phyloP scores from a whole-genome alignment of 495 filamentous ascomycete species.

The Chaetomium tenue region DNA sequence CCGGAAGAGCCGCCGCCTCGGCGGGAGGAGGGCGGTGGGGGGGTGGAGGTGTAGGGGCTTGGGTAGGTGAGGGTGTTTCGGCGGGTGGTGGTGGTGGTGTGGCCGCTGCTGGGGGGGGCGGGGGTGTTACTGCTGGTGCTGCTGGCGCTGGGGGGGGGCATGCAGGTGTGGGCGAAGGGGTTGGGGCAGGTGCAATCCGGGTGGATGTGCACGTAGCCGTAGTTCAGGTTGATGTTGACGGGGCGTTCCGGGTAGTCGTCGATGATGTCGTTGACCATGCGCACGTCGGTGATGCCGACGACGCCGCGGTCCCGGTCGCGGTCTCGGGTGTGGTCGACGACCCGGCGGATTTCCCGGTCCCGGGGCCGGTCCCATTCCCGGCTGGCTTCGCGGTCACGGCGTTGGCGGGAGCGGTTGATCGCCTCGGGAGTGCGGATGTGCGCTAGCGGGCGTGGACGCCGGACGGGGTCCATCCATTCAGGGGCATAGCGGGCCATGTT shows the following conservation, averaged over 20 bases:
- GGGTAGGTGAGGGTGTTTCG: conserved; percentile 3
- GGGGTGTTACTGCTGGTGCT: neutral
- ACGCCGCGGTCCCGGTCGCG: neutral
- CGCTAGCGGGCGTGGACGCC: conserved; percentile 12
- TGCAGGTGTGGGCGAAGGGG: neutral
- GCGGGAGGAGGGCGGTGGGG: neutral
- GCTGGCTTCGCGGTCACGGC: neutral
- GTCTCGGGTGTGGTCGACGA: neutral
- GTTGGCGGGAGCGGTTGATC: neutral
- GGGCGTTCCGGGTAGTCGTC: conserved; percentile 11
- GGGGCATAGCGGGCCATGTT: conserved; percentile 13
- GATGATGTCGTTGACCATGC: conserved; percentile 12
- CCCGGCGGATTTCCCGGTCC: too few species aligned
- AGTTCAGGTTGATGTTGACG: conserved; percentile 21
- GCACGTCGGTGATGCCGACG: conserved; percentile 7
- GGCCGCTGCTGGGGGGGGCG: neutral
- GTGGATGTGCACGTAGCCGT: conserved; percentile 21
- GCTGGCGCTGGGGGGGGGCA: too few species aligned
- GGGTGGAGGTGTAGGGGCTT: neutral
- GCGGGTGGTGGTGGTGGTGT: too few species aligned
- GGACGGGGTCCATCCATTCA: conserved; percentile 9
- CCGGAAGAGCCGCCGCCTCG: neutral
- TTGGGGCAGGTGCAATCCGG: neutral
- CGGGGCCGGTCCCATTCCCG: too few species aligned
- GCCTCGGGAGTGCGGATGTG: conserved; percentile 9